Percentiles rank a stretch among this genome's conserved stretches.
Conservation (phyloP, 2,329 filamentous ascomycete species). For the Aspergillus glaucus region DNA sequence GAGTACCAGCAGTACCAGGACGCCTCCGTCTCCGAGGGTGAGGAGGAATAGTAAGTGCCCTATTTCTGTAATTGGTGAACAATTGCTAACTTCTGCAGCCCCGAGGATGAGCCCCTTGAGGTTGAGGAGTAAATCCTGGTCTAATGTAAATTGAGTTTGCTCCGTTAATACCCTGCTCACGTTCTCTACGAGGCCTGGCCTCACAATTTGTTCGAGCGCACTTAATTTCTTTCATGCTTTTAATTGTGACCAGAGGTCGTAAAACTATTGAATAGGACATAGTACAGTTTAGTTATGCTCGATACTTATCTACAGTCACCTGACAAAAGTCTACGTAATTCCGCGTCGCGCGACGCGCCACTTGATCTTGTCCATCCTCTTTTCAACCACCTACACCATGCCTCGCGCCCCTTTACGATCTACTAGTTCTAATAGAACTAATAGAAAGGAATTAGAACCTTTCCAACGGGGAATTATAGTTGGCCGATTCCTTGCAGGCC, state of each 20-base stretch:
- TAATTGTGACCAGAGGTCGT: constrained; percentile 22
- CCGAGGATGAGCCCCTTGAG: constrained; percentile 72
- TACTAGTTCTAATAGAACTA: too few species aligned
- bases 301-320: too few species aligned
- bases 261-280: constrained; percentile 25
- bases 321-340: too few species aligned
- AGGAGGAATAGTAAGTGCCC: constrained; percentile 70
- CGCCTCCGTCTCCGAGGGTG: constrained; percentile 91
- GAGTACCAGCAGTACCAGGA: constrained; percentile 99
- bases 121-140: constrained; percentile 58
- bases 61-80: neutral
- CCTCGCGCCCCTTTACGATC: too few species aligned
- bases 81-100: constrained; percentile 33
- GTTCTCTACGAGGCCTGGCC: constrained; percentile 22
- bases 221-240: constrained; percentile 30
- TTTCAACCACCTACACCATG: too few species aligned
- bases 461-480: too few species aligned
- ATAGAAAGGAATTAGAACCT: too few species aligned
- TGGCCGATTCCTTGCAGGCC: too few species aligned
- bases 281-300: constrained; percentile 19
- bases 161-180: constrained; percentile 31
- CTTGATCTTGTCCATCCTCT: too few species aligned
- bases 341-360: too few species aligned
- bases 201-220: constrained; percentile 32
- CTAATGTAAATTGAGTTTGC: constrained; percentile 23